Evolutionary conservation across 1,139 yeast genomes (phyloP), one percentile per base, ranked within the genome.

Genomic region (Taphrina deformans): DNA sequence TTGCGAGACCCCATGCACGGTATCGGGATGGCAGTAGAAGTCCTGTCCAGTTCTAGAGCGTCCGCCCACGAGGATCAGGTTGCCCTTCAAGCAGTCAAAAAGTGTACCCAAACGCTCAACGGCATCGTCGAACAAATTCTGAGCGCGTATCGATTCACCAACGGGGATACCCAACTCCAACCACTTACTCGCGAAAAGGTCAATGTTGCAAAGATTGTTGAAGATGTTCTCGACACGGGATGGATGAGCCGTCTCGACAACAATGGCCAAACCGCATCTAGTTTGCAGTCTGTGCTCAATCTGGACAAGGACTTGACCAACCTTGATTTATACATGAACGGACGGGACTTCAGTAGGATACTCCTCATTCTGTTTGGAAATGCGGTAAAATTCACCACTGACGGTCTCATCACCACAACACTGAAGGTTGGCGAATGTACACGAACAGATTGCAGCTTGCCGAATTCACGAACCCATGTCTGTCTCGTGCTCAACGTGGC

Each of bases 351-450:
- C 71, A 82, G 96, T 72, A 96, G 89, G 74, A 96, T 89, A 44
- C 88, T 89, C 60, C 80, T 89, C 71, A 89, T 89, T 73, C 79
- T 89, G 72, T 92, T 92, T 6, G 96, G 96, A 67, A 89, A 89
- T 73, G 96, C 96, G 44, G 88, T 89, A 69, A 89, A 89, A 75
- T 89, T 89, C 73, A 89, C 96, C 5, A 88, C 85, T 70, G 79
- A 83, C 67, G 96, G 96, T 59, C 88, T 80, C 65, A 79, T 83
- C 3, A 78, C 76, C 60, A 29, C 53, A 16, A 44, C 26, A 29
- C 31, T 46, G n/a, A 51, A 31, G 26, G 21, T 52, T 6, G 21
- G n/a, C 10, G 55, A 18, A 6, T 48, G 51, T 35, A 40, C 31
- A 10, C 52, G 52, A 6, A n/a, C 27, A 21, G 48, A 44, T 44